These are phyloP conservation scores for Collybia mongolica DNA, from an alignment of 768 basidiomycete species.

Conservation along the genomic window DNA sequence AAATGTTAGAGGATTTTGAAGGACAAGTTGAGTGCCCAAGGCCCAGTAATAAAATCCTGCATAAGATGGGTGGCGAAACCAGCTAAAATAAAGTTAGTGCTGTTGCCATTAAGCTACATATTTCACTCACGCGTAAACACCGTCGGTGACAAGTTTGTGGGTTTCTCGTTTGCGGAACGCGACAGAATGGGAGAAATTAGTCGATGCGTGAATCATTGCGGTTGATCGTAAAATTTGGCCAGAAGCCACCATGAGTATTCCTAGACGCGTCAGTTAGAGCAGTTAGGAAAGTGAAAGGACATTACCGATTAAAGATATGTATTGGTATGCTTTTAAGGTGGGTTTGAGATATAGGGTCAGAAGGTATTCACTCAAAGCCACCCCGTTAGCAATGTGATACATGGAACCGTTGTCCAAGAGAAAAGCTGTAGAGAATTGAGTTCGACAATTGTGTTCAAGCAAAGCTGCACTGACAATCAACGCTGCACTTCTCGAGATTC, in stretches of 20 bases:
- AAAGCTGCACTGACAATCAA: slow-evolving; percentile 75
- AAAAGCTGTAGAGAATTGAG: slow-evolving; percentile 59
- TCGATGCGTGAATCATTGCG: slow-evolving; percentile 96
- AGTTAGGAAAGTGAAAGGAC: background rate
- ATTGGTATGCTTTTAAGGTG: slow-evolving; percentile 54
- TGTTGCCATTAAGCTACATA: background rate
- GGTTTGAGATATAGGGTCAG: slow-evolving; percentile 68
- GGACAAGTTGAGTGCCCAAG: slow-evolving; percentile 85
- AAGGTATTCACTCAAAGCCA: slow-evolving; percentile 81
- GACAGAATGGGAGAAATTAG: slow-evolving; percentile 91
- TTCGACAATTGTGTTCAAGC: background rate
- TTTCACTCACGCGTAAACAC: slow-evolving; percentile 77
- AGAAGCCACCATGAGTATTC: slow-evolving; percentile 56
- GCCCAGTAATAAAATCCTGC: slow-evolving; percentile 99
- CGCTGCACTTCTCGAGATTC: slow-evolving; percentile 89
- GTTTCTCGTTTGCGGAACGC: slow-evolving; percentile 68
- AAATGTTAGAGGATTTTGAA: slow-evolving; percentile 84
- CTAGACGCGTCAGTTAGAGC: slow-evolving; percentile 34
- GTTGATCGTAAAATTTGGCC: slow-evolving; percentile 81
- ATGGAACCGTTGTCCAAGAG: slow-evolving; percentile 84
- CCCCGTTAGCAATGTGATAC: slow-evolving; percentile 83
- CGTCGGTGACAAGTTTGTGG: slow-evolving; percentile 84
- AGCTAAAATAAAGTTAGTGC: slow-evolving; percentile 39
- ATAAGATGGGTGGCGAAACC: slow-evolving; percentile 94
- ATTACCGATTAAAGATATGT: slow-evolving; percentile 60